These are phyloP conservation scores for Umbelopsis ramanniana DNA, from an alignment of 192 early-diverging fungal species.

Conservation along the genomic window DNA sequence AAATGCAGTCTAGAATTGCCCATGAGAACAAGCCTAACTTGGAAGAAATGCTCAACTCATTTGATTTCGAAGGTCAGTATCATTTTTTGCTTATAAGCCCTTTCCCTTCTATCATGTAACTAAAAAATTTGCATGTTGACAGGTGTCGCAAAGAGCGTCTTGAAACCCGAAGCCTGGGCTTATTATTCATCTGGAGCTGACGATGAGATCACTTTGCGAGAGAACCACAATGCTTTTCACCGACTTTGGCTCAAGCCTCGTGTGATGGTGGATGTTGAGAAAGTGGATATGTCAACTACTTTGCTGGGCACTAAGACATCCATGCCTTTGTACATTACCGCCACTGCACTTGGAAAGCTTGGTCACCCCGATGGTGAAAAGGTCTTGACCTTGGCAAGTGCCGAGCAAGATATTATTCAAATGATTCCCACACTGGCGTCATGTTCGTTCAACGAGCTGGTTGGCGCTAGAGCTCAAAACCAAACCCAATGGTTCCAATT, in stretches of 20 bases:
- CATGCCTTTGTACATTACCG: slow-evolving; percentile 77
- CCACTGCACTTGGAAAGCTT: slow-evolving; percentile 72
- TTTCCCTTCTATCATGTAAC: too few species aligned
- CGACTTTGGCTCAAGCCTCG: slow-evolving; percentile 74
- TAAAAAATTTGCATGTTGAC: background rate
- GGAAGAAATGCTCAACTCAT: slow-evolving; percentile 64
- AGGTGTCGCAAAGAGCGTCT: slow-evolving; percentile 57
- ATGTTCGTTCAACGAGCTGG: slow-evolving; percentile 70
- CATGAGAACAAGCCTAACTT: slow-evolving; percentile 55
- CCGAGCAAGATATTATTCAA: slow-evolving; percentile 63
- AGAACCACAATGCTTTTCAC: slow-evolving; percentile 81
- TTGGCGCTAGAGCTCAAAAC: slow-evolving; percentile 47
- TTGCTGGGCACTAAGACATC: slow-evolving; percentile 59
- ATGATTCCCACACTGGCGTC: slow-evolving; percentile 81
- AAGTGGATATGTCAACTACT: slow-evolving; percentile 64
- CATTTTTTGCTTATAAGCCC: too few species aligned
- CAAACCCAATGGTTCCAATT: slow-evolving; percentile 76
- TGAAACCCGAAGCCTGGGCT: slow-evolving; percentile 74
- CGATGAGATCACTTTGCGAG: slow-evolving; percentile 81
- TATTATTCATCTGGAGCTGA: slow-evolving; percentile 85
- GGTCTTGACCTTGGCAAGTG: slow-evolving; percentile 59
- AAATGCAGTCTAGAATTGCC: slow-evolving; percentile 35
- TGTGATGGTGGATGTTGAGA: slow-evolving; percentile 74
- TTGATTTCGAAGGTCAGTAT: slow-evolving; percentile 68
- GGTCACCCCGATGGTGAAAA: slow-evolving; percentile 79